Base-by-base conservation (phyloP, 164 flowering plant species). In the Piper betle region DNA sequence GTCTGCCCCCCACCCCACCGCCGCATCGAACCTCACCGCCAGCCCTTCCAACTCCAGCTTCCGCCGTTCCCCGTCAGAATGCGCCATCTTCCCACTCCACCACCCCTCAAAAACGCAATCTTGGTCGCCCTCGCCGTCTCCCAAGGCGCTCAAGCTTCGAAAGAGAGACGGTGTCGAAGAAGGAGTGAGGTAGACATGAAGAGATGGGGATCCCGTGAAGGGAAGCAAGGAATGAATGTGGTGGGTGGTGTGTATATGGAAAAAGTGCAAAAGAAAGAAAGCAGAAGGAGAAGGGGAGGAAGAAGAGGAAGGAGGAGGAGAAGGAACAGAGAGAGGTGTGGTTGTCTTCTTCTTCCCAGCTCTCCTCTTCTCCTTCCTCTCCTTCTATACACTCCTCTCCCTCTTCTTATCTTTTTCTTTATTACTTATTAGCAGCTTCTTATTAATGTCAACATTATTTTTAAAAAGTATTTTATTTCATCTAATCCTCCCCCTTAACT, bases 161-260 rank as follows among this genome's bases (percentile, higher is more conserved):
- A 25, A 18, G 46, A 50, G 46, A 39, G 53, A 13, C 39, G 40
- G 46, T 58, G 41, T 55, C 63, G 10, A 61, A 53, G 37, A 39
- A 9, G 37, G n/a, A 16, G 60, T n/a, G 42, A 68, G 40, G 67
- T 50, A 25, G 37, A 37, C 17, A 19, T 13, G 68, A 52, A 19
- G 63, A 64, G 82, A 72, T 74, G 83, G 81, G 82, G 86, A 82
- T 83, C 89, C 81, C 87, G 89, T 86, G 93, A 82, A 69, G 68
- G 58, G 77, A 84, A 74, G 87, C 81, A 82, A 83, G 78, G 87
- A 82, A 81, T 79, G 82, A 79, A 80, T 80, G 86, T 67, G 79
- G 68, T 25, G 33, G 33, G 33, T 25, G 33, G 33, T 25, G 66
- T 66, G 59, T 53, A 16, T 63, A 56, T 19, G 57, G n/a, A 53